Base-by-base conservation (phyloP, 2,329 filamentous ascomycete genomes). In the Plectosphaerella plurivora region DNA sequence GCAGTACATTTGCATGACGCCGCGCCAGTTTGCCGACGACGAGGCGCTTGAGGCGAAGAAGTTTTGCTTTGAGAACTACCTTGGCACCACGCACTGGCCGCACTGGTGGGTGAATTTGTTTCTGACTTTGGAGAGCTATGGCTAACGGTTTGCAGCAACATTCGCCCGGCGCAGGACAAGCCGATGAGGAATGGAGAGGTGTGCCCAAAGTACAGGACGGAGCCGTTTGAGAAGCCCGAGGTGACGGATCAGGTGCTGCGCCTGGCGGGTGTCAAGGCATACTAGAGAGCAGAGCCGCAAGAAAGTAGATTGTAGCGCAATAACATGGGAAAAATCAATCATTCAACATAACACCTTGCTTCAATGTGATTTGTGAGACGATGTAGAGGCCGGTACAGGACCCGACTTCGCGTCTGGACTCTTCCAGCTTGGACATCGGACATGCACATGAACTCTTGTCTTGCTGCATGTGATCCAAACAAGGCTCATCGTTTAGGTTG, bases 1-100 rank as follows among this genome's bases (percentile, higher is more conserved):
- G 7, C 62, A 67, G 51, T 73, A 72, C 54, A 64, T 62, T n/a
- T 69, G 65, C 59, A 65, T 69, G 61, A 69, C 68, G 1, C 69
- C 70, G 1, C 49, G 55, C 1, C 60, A 59, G 39, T 69, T 72
- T 41, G 70, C 71, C 1, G 65, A 60, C 3, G 39, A 51, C 15
- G 65, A 67, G 25, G 57, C 57, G 4, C 53, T 68, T 2, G 53
- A 51, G 25, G 47, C 41, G 11, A 55, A 55, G 49, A 49, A 51
- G 24, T 46, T 46, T 12, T 57, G 62, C 16, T 68, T 69, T 46
- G 45, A 63, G 39, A 52, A 49, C 1, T 65, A 47, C 18, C 54
- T 55, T 4, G 60, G 55, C 1, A 67, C 64, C 2, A 67, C 65
- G 4, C 63, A 67, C 49, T 68, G 64, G 65, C 64, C 65, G 14